These are phyloP conservation scores for Tetrahymena thermophila DNA, from an alignment of 73 alveolate genomes.

Conservation along the genomic window DNA sequence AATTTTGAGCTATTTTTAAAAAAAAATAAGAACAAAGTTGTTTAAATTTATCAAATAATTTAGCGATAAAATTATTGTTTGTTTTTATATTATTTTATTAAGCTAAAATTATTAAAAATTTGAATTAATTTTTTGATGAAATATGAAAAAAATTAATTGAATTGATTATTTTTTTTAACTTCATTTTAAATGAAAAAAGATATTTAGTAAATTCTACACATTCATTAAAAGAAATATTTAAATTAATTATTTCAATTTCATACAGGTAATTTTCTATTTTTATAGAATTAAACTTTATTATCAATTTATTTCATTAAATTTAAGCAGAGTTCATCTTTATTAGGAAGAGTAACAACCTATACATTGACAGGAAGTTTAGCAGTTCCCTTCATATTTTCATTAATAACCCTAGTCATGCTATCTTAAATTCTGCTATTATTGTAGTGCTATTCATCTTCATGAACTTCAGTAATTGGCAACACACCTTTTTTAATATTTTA, in stretches of 20 bases:
- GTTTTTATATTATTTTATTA: no score
- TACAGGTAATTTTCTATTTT: not conserved
- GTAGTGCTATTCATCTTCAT: slow-evolving; percentile 44
- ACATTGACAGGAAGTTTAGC: slow-evolving; percentile 75
- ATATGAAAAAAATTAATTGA: no score
- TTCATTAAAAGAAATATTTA: no score
- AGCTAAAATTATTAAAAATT: no score
- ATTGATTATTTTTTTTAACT: no score
- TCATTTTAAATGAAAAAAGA: no score
- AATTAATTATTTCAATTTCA: not conserved
- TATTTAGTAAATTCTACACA: no score
- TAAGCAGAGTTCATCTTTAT: slow-evolving; percentile 67
- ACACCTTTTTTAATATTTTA: not conserved
- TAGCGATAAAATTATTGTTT: no score
- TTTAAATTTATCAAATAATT: no score
- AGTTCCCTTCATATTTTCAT: slow-evolving; percentile 51
- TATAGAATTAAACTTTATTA: not conserved
- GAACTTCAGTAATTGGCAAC: slow-evolving; percentile 55
- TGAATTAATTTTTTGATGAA: no score
- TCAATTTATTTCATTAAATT: slow-evolving; percentile 53
- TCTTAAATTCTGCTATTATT: slow-evolving; percentile 26
- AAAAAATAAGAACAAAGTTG: no score
- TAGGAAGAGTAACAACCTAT: slow-evolving; percentile 58
- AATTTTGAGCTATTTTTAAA: no score
- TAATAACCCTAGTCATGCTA: slow-evolving; percentile 6